Evolutionary conservation across 768 basidiomycete genomes (phyloP), one percentile per base, ranked within the genome.

Genomic region (Boletus rubescentipes): DNA sequence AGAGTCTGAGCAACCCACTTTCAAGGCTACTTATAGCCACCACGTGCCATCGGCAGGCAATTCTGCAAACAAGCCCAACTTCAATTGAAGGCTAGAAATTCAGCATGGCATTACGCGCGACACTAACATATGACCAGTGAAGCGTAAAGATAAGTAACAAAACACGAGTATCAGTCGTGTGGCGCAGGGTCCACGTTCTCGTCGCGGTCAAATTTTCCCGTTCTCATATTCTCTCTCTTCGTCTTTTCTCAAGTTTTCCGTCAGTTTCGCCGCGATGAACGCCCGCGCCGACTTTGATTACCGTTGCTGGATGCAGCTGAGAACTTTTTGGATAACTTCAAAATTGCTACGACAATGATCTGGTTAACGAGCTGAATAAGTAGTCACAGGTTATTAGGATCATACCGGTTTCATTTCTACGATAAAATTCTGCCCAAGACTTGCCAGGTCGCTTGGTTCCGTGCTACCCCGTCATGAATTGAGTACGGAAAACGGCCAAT

Each of bases 381-480:
- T 9, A 12, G n/a, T 20, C n/a, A 49, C 7, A 23, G 23, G 51
- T 37, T 34, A n/a, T 49, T 39, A 15, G n/a, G 58, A 38, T 68
- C 71, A 37, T 46, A 85, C 86, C 69, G 53, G 64, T 45, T 65
- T 83, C 79, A 55, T 83, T 71, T 53, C 71, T 73, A 30, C 83
- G 75, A 60, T 81, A 85, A 58, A 78, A 82, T 62, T 86, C 83
- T 18, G 71, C 75, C 86, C 86, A 88, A 8, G 84, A 75, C 60
- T 80, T 84, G 4, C 67, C 64, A 34, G 81, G 73, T 55, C 86
- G 74, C 31, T 57, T 60, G 15, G 64, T 68, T 61, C 79, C 79
- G 62, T 79, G 75, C 86, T 87, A 41, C 8, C 46, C 29, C 35
- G n/a, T 45, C 47, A 47, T 59, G 38, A 59, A 46, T 43, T 12